A percentile compares a stretch with the other conserved stretches of the same genome.
phyloP scores from a whole-genome alignment of 768 basidiomycete genomes.

The Chalciporus sphaerocephalus region DNA sequence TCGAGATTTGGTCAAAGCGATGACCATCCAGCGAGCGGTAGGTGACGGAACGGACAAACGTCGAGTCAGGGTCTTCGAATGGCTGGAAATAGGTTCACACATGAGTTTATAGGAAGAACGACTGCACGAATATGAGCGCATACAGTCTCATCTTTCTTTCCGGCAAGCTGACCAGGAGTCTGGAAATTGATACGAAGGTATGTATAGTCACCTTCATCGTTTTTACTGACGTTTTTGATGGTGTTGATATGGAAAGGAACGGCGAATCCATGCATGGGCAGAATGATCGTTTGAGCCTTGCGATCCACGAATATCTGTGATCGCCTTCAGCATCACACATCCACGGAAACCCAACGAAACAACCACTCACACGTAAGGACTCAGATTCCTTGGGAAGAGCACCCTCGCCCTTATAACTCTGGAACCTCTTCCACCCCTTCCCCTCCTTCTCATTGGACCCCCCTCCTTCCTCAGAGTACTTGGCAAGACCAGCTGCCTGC shows the following conservation, averaged over 20 bases:
- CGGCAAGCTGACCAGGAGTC: conserved; percentile 93
- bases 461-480: conserved; percentile 78
- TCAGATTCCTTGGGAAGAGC: conserved; percentile 85
- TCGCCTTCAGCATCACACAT: conserved; percentile 6
- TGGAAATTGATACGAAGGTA: conserved; percentile 97
- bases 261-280: conserved; percentile 93
- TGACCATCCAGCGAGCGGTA: conserved; percentile 88
- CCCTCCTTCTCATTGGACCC: conserved; percentile 76
- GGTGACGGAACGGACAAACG: conserved; percentile 92
- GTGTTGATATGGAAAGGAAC: conserved; percentile 98
- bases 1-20: conserved; percentile 84
- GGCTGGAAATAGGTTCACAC: conserved; percentile 45
- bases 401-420: conserved; percentile 93
- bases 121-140: conserved; percentile 11
- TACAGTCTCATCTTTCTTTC: conserved; percentile 98
- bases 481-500: conserved; percentile 76
- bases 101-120: conserved; percentile 6
- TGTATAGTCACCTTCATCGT: conserved; percentile 92
- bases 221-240: conserved; percentile 97
- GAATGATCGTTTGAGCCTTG: conserved; percentile 81
- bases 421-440: conserved; percentile 93
- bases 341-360: not conserved
- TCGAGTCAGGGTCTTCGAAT: conserved; percentile 94
- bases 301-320: conserved; percentile 85
- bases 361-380: conserved; percentile 60